Conservation (phyloP, 1,284 basidiomycete species). For the Cryptococcus maquisensis region DNA sequence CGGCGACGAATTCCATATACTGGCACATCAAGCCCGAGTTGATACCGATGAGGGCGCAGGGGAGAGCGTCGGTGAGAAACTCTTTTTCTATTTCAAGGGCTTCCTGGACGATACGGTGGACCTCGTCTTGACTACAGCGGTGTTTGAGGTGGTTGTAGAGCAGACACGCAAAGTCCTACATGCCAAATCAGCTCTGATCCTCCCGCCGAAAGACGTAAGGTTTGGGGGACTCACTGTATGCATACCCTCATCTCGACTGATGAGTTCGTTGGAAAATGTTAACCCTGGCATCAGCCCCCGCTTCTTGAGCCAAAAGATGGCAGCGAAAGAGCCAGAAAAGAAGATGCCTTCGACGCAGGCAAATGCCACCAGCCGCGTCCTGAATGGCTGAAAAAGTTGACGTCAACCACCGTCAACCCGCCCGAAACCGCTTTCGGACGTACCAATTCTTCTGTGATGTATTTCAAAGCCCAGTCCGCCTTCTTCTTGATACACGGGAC, state of each 20-base stretch:
- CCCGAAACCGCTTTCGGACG: neutral
- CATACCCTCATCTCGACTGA: conserved; percentile 93
- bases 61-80: conserved; percentile 63
- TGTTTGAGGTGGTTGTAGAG: conserved; percentile 74
- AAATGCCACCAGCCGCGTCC: conserved; percentile 84
- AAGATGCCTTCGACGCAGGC: conserved; percentile 97
- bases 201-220: conserved; percentile 3
- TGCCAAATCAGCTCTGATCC: conserved; percentile 40
- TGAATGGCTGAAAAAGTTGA: conserved; percentile 62
- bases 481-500: conserved; percentile 71
- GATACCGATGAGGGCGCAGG: conserved; percentile 54
- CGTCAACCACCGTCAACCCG: neutral
- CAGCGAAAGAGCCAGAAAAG: conserved; percentile 88
- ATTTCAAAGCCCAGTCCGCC: conserved; percentile 85
- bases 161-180: conserved; percentile 54
- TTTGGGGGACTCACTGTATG: conserved; percentile 61
- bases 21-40: conserved; percentile 68
- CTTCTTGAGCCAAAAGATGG: conserved; percentile 98
- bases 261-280: conserved; percentile 93
- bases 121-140: conserved; percentile 68
- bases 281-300: conserved; percentile 96
- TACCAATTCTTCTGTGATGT: conserved; percentile 70
- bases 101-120: conserved; percentile 68
- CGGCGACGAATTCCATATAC: conserved; percentile 95
- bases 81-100: conserved; percentile 78